phyloP scores from a whole-genome alignment of 2,329 filamentous ascomycete genomes.

The Sporothrix phasma region DNA sequence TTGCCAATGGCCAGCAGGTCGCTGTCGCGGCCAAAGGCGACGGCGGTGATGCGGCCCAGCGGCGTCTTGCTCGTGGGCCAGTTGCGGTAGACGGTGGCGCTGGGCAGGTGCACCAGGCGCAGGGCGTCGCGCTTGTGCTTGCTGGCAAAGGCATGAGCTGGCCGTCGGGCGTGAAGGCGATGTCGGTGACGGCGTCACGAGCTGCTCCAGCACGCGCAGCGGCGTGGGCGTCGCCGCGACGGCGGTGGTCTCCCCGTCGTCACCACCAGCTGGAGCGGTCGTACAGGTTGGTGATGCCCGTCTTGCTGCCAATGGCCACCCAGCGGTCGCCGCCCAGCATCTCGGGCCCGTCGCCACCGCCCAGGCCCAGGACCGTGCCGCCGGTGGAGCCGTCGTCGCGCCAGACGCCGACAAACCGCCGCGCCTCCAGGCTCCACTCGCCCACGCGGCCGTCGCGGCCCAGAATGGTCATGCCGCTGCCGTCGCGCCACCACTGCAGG shows the following conservation, averaged over 20 bases:
- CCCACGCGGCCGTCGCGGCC: conserved; percentile 83
- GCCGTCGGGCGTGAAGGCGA: conserved; percentile 78
- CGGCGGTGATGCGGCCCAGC: conserved; percentile 67
- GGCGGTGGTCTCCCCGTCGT: conserved; percentile 32
- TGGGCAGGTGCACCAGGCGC: conserved; percentile 78
- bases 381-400: conserved; percentile 81
- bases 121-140: conserved; percentile 82
- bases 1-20: conserved; percentile 77
- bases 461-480: conserved; percentile 69
- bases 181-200: conserved; percentile 71
- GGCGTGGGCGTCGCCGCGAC: conserved; percentile 64
- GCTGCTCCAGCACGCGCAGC: conserved; percentile 65
- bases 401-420: conserved; percentile 71
- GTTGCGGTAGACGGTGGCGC: conserved; percentile 88
- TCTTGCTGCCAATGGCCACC: conserved; percentile 78
- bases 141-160: conserved; percentile 80
- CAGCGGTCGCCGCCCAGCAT: conserved; percentile 71
- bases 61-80: conserved; percentile 92
- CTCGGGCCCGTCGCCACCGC: conserved; percentile 55
- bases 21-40: conserved; percentile 57
- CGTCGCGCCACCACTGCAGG: conserved; percentile 85
- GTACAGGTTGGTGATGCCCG: conserved; percentile 88
- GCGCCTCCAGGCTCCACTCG: conserved; percentile 67
- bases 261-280: conserved; percentile 62
- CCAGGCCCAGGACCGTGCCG: conserved; percentile 71